A percentile compares a stretch with the other conserved stretches of the same genome.
phyloP scores from a whole-genome alignment of 441 rosid species.

The Metrosideros polymorpha region DNA sequence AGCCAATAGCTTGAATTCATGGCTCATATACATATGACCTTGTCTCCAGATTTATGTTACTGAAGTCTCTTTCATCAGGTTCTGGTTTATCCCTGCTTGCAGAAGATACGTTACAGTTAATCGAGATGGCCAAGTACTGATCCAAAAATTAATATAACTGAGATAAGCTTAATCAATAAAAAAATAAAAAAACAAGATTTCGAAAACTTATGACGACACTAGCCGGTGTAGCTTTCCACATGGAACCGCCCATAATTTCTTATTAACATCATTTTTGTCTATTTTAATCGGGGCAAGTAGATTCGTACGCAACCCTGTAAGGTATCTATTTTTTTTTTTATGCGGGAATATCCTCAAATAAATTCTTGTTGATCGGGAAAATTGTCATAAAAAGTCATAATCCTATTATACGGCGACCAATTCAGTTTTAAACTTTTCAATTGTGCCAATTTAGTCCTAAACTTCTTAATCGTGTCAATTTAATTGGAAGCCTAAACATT shows the following conservation, averaged over 20 bases:
- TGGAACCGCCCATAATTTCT: background rate
- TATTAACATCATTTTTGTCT: background rate
- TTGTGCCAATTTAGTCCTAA: no score
- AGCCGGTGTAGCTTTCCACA: background rate
- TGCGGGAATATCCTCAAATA: background rate
- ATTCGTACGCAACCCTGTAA: background rate
- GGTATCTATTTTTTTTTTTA: background rate
- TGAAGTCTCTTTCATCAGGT: background rate
- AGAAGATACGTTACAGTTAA: background rate
- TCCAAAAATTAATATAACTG: background rate
- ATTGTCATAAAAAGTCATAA: no score
- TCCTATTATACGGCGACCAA: no score
- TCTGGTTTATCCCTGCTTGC: background rate
- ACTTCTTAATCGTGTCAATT: no score
- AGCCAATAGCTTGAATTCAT: background rate
- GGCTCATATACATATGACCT: background rate
- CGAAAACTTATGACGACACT: background rate
- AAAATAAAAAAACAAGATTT: background rate
- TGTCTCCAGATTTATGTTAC: background rate
- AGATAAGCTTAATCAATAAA: background rate
- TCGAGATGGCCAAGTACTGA: background rate
- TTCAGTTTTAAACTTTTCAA: no score
- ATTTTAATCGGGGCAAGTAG: background rate
- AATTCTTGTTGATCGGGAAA: background rate
- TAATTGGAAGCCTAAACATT: no score